Conservation (phyloP, 495 filamentous ascomycete genomes). For the Aeminium ludgeri region DNA sequence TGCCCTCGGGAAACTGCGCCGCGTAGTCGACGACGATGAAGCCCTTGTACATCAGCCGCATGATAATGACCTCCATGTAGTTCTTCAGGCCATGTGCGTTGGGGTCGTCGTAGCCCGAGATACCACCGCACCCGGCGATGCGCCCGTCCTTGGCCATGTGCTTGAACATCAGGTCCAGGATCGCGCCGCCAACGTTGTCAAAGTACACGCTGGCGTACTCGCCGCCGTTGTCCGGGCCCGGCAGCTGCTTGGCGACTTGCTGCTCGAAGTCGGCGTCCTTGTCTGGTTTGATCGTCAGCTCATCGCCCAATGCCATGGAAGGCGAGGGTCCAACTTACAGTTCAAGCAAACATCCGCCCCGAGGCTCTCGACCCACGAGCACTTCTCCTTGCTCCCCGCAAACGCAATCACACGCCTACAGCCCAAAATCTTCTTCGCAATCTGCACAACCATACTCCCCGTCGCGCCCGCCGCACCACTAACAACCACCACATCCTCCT, state of each 20-base stretch:
- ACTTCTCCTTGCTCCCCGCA: slow-evolving; percentile 50
- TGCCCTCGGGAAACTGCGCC: slow-evolving; percentile 19
- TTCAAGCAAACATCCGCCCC: slow-evolving; percentile 52
- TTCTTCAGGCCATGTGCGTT: slow-evolving; percentile 27
- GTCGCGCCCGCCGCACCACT: slow-evolving; percentile 48
- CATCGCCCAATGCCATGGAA: not conserved
- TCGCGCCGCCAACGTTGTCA: slow-evolving; percentile 55
- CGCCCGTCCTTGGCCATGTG: slow-evolving; percentile 38
- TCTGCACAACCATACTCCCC: slow-evolving; percentile 42
- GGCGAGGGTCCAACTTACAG: slow-evolving; percentile 18
- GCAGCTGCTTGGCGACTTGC: slow-evolving; percentile 40
- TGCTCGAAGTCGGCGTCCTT: slow-evolving; percentile 38
- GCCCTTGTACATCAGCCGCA: slow-evolving; percentile 38
- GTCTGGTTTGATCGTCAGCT: no score
- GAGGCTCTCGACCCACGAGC: slow-evolving; percentile 41
- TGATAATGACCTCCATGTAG: slow-evolving; percentile 36
- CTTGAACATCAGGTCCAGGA: slow-evolving; percentile 43
- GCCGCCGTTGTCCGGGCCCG: slow-evolving; percentile 26
- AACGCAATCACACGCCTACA: slow-evolving; percentile 42
- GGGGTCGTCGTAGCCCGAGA: slow-evolving; percentile 32
- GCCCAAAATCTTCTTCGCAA: slow-evolving; percentile 38
- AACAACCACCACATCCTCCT: slow-evolving; percentile 31
- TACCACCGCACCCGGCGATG: slow-evolving; percentile 45
- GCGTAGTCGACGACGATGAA: slow-evolving; percentile 43
- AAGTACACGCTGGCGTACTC: slow-evolving; percentile 50